Evolutionary conservation across 2,329 filamentous ascomycete genomes (phyloP).

Genomic region (Alternaria longipes): DNA sequence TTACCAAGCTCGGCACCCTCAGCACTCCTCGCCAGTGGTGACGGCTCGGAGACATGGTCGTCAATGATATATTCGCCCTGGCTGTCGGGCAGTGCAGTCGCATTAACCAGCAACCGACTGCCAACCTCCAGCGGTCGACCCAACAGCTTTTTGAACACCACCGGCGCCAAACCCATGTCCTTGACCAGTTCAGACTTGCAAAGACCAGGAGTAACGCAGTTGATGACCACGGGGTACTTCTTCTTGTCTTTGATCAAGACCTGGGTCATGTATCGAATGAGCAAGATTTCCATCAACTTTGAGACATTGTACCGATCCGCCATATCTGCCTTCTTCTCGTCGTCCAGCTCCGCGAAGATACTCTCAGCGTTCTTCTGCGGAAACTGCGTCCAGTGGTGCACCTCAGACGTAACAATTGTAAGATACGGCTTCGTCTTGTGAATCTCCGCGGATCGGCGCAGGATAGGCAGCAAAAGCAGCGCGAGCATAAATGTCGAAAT

Average conservation of each 20-base stretch:
- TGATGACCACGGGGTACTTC: slow-evolving; percentile 32
- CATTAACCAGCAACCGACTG: slow-evolving; percentile 49
- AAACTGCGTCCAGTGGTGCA: slow-evolving; percentile 34
- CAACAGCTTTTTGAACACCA: slow-evolving; percentile 23
- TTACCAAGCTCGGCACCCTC: slow-evolving; percentile 44
- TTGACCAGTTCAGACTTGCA: slow-evolving; percentile 28
- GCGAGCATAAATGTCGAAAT: slow-evolving; percentile 46
- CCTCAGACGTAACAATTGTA: slow-evolving; percentile 38
- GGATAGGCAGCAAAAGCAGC: slow-evolving; percentile 29
- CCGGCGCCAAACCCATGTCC: slow-evolving; percentile 14
- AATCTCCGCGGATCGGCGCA: slow-evolving; percentile 17
- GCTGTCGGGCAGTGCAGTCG: slow-evolving; percentile 37
- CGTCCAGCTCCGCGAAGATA: slow-evolving; percentile 34
- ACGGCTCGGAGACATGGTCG: slow-evolving; percentile 32
- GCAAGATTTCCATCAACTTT: slow-evolving; percentile 39
- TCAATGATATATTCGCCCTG: slow-evolving; percentile 51
- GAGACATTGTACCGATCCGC: slow-evolving; percentile 26
- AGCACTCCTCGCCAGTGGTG: slow-evolving; percentile 41
- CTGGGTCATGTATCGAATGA: slow-evolving; percentile 26
- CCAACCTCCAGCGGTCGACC: slow-evolving; percentile 51
- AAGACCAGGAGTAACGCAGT: slow-evolving; percentile 37
- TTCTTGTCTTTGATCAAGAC: slow-evolving; percentile 10
- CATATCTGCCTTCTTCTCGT: slow-evolving; percentile 17
- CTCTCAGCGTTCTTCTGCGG: slow-evolving; percentile 21
- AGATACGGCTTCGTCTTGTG: slow-evolving; percentile 15